These are phyloP conservation scores for Ceratobasidium sp. DNA, from an alignment of 1,284 basidiomycete species.

Conservation along the genomic window DNA sequence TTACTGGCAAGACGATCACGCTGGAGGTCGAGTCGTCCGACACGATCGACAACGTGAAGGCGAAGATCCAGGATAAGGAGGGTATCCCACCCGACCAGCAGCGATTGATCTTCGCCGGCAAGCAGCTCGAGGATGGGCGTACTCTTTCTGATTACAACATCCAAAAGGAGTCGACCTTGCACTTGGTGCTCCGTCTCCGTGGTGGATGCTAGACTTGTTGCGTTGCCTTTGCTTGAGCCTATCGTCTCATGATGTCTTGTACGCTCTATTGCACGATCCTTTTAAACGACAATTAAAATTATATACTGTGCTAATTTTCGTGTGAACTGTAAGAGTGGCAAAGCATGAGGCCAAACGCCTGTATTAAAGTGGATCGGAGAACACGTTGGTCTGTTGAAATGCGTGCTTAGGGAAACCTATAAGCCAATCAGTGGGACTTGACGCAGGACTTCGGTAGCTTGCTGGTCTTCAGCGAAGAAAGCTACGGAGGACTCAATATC, in stretches of 20 bases:
- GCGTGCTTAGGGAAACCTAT: too few species aligned
- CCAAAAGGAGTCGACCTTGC: constrained; percentile 95
- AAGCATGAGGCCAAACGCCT: too few species aligned
- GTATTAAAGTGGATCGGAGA: too few species aligned
- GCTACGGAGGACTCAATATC: too few species aligned
- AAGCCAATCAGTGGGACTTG: too few species aligned
- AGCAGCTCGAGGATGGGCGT: constrained; percentile 96
- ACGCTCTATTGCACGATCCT: constrained; percentile 2
- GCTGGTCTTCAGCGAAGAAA: too few species aligned
- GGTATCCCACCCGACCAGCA: too few species aligned
- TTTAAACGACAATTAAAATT: constrained; percentile 14
- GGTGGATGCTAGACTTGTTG: constrained; percentile 74
- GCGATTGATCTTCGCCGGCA: constrained; percentile 92
- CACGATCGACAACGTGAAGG: too few species aligned
- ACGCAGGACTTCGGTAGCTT: too few species aligned
- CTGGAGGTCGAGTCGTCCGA: constrained; percentile 70
- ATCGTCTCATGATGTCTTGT: constrained; percentile 16
- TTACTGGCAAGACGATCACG: constrained; percentile 72
- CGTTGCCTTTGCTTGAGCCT: neutral
- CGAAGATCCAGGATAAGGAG: too few species aligned
- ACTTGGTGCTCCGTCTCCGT: constrained; percentile 93
- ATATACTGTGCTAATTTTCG: neutral
- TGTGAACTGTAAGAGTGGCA: neutral
- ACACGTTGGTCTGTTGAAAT: too few species aligned
- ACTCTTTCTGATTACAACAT: constrained; percentile 94